phyloP scores from a whole-genome alignment of 2,329 filamentous ascomycete genomes.

The Colletotrichum sublineola region DNA sequence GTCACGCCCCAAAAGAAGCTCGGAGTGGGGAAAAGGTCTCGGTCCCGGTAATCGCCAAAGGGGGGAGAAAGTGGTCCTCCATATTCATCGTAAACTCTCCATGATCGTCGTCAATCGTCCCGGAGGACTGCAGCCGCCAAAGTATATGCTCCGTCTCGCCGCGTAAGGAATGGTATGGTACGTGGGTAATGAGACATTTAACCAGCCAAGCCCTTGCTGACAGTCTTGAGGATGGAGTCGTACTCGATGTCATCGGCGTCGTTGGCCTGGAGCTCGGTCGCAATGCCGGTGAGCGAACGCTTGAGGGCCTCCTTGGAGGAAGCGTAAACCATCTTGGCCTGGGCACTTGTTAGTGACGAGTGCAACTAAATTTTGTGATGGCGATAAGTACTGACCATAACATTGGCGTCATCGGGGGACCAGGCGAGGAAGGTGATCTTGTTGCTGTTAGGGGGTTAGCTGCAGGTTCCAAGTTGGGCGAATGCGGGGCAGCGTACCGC shows the following conservation, averaged over 20 bases:
- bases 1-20: constrained; percentile 48
- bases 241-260: constrained; percentile 86
- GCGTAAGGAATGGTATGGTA: constrained; percentile 34
- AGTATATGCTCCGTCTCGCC: constrained; percentile 43
- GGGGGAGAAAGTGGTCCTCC: constrained; percentile 44
- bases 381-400: constrained; percentile 72
- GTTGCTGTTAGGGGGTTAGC: constrained; percentile 63
- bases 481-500: constrained; percentile 62
- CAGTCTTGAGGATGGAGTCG: constrained; percentile 75
- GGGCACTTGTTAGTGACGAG: constrained; percentile 35
- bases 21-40: constrained; percentile 37
- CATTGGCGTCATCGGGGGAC: constrained; percentile 84
- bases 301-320: constrained; percentile 90
- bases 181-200: constrained; percentile 49
- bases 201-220: constrained; percentile 72
- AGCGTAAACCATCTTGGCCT: constrained; percentile 93
- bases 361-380: neutral
- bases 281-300: constrained; percentile 81
- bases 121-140: constrained; percentile 44
- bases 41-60: constrained; percentile 33
- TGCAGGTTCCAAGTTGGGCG: constrained; percentile 22
- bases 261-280: constrained; percentile 85
- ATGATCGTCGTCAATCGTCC: constrained; percentile 46
- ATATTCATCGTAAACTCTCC: constrained; percentile 45
- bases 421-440: constrained; percentile 85